phyloP scores from a whole-genome alignment of 805 yeast genomes.

The Cyberlindnera maritima region DNA sequence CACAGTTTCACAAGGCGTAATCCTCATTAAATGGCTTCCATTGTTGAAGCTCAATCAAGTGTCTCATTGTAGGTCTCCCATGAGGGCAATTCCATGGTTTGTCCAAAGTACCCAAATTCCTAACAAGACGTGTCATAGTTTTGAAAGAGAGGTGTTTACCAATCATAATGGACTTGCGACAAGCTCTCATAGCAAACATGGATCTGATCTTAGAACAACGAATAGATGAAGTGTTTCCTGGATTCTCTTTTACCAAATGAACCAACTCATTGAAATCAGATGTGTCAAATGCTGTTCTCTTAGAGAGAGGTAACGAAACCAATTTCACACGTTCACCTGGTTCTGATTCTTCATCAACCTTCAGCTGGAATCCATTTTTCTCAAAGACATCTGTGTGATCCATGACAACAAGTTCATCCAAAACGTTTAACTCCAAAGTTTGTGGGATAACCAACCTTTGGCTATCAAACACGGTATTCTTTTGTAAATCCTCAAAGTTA shows the following conservation, averaged over 20 bases:
- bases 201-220: conserved; percentile 76
- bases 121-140: conserved; percentile 69
- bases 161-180: conserved; percentile 91
- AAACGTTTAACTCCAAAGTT: conserved; percentile 59
- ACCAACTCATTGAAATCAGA: conserved; percentile 75
- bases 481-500: conserved; percentile 75
- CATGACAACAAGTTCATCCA: conserved; percentile 73
- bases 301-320: conserved; percentile 69
- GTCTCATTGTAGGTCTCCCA: conserved; percentile 96
- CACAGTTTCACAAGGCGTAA: conserved; percentile 31
- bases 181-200: conserved; percentile 93
- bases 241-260: conserved; percentile 57
- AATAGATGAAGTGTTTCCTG: conserved; percentile 37
- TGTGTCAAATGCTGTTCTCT: conserved; percentile 61
- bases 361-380: conserved; percentile 74
- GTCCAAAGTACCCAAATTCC: conserved; percentile 64
- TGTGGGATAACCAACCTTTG: conserved; percentile 69
- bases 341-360: conserved; percentile 43
- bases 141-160: conserved; percentile 62
- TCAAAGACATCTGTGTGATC: conserved; percentile 57
- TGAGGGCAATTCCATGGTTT: conserved; percentile 97
- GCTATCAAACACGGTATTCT: conserved; percentile 52
- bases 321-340: conserved; percentile 60
- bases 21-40: conserved; percentile 46
- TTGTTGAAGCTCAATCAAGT: conserved; percentile 59